Evolutionary conservation across 169 alveolate species (phyloP), one percentile per base, ranked within the genome.

Genomic region (Besnoitia besnoiti): DNA sequence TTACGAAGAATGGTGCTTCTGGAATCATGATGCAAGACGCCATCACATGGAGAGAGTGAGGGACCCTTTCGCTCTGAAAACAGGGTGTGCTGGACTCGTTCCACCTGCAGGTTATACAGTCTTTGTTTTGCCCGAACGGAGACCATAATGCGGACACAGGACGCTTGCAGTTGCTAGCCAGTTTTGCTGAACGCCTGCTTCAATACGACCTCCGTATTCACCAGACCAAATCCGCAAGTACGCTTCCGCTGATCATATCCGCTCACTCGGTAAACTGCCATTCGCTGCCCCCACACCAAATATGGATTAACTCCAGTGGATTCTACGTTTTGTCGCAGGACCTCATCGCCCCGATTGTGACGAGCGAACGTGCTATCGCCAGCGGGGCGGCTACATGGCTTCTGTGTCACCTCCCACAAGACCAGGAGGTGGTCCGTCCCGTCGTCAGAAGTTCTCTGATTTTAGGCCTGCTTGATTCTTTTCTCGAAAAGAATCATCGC

Each of bases 1-100:
- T 24, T 77, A 40, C 59, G 61, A 77, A 24, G 87, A 77, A 35
- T 77, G 87, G 87, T 1, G 87, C 40, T 77, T 77, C 47, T 77
- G 87, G 87, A 30, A 77, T 37, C 61, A 44, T 16, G 87, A 77
- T 12, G 87, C 0, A 59, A 21, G 42, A 12, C 33, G 59, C 2
- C 5, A 37, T 0, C 59, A 44, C 59, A 39, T 77, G 21, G 87
- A 42, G 47, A 44, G 40, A 30, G 87, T 77, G 59, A 40, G 62
- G 21, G 40, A 1, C 33, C 46, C 49, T 39, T 73, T 12, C 16
- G 84, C 30, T 39, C 27, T 73, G 5, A 33, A 33, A 33, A 33
- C 24, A 7, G 24, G 5, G 5, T 73, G 46, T 44, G 30, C 44
- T 33, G 16, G 21, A 16, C 0, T 10, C 24, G 16, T 0, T 73